A percentile compares a stretch with the other conserved stretches of the same genome.
Evolutionary conservation across 441 rosid genomes (phyloP).

Genomic region (Jatropha multifida): DNA sequence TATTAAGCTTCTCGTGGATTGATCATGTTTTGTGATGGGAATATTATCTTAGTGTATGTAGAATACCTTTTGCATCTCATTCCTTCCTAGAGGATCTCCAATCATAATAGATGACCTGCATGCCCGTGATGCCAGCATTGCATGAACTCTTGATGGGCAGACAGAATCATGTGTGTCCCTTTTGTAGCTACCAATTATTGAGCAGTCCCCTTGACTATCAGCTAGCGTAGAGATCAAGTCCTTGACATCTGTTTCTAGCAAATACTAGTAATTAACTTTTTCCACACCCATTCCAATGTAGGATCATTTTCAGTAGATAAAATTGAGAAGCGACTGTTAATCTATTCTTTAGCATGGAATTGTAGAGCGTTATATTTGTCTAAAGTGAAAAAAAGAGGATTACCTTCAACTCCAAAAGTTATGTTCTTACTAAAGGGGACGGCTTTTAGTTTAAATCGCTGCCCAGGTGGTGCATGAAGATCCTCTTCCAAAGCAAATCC

Average conservation of each 20-base stretch:
- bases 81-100: slow-evolving; percentile 85
- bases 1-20: neutral
- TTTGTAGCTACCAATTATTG: slow-evolving; percentile 73
- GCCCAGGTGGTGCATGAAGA: slow-evolving; percentile 69
- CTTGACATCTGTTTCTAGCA: slow-evolving; percentile 69
- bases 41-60: too few species aligned
- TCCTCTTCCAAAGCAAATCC: slow-evolving; percentile 93
- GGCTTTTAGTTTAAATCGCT: slow-evolving; percentile 66
- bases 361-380: too few species aligned
- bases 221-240: slow-evolving; percentile 86
- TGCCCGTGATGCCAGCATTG: slow-evolving; percentile 92
- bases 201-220: slow-evolving; percentile 82
- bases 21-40: neutral
- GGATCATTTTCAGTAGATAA: neutral
- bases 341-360: neutral
- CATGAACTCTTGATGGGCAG: slow-evolving; percentile 90
- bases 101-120: slow-evolving; percentile 89
- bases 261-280: slow-evolving; percentile 1
- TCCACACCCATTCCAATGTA: neutral
- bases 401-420: slow-evolving; percentile 96
- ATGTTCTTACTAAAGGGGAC: slow-evolving; percentile 93
- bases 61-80: slow-evolving; percentile 85
- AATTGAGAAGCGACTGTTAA: neutral
- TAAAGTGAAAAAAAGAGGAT: slow-evolving; percentile 4
- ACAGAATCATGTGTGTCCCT: slow-evolving; percentile 68